Evolutionary conservation across 192 early-diverging fungal genomes (phyloP).

Genomic region (Backusella westeae): DNA sequence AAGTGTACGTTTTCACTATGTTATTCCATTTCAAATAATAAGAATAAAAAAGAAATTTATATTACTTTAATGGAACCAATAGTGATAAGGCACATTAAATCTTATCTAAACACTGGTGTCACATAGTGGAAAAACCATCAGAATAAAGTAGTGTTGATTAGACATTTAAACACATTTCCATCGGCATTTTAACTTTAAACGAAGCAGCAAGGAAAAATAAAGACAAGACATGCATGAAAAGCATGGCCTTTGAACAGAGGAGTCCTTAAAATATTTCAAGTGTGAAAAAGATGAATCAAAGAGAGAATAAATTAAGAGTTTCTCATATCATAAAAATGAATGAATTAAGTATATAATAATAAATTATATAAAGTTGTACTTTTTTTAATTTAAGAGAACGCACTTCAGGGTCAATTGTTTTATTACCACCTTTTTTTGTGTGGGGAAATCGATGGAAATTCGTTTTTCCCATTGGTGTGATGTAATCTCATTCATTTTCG

Average conservation of each 20-base stretch:
- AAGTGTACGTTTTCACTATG: background rate
- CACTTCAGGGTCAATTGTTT: background rate
- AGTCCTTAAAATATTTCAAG: background rate
- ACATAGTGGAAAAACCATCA: background rate
- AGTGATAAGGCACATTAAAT: background rate
- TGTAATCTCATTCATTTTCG: no score
- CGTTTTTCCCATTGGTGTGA: no score
- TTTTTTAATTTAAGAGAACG: conserved; percentile 4
- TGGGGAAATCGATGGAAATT: background rate
- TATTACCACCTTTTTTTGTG: background rate
- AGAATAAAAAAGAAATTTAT: background rate
- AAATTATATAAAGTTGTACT: background rate
- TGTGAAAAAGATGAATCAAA: background rate
- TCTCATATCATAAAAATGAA: background rate
- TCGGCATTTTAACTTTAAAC: conserved; percentile 6
- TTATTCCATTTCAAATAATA: background rate
- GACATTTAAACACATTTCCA: background rate
- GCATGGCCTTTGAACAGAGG: background rate
- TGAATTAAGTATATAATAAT: background rate
- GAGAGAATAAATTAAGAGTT: background rate
- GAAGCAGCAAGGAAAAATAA: background rate
- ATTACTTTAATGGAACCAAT: conserved; percentile 3
- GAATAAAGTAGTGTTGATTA: background rate
- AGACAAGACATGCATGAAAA: background rate
- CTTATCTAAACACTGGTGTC: background rate